A percentile compares a stretch with the other conserved stretches of the same genome.
These are phyloP conservation scores for Reutealis trisperma DNA, from an alignment of 345 rosid species.

Conservation along the genomic window DNA sequence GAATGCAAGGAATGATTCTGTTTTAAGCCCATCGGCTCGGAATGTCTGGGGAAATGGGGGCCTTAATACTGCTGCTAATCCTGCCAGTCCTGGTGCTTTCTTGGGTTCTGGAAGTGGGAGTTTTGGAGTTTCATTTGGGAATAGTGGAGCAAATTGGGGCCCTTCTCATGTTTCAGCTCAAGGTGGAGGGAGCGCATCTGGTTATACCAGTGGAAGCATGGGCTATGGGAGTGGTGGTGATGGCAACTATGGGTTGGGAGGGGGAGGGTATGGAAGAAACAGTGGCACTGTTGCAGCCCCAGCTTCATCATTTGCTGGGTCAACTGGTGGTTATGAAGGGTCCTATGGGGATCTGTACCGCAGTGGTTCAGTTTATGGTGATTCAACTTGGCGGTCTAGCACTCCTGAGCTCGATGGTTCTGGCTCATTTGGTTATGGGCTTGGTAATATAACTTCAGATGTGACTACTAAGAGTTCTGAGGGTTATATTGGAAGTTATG, in stretches of 20 bases:
- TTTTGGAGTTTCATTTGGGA: slow-evolving; percentile 65
- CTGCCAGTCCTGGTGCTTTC: slow-evolving; percentile 47
- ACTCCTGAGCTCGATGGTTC: slow-evolving; percentile 62
- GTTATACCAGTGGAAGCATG: slow-evolving; percentile 35
- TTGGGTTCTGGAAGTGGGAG: slow-evolving; percentile 55
- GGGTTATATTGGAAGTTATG: slow-evolving; percentile 75
- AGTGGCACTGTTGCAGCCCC: slow-evolving; percentile 46
- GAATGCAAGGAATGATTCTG: slow-evolving; percentile 56
- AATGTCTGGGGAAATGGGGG: slow-evolving; percentile 86
- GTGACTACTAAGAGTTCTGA: slow-evolving; percentile 59
- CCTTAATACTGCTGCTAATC: slow-evolving; percentile 39
- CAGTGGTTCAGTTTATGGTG: slow-evolving; percentile 64
- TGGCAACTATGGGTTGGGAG: slow-evolving; percentile 44
- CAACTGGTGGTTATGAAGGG: slow-evolving; percentile 57
- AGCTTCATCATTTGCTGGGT: slow-evolving; percentile 57
- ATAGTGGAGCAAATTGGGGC: slow-evolving; percentile 72
- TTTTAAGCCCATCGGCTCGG: slow-evolving; percentile 54
- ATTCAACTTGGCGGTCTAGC: slow-evolving; percentile 75
- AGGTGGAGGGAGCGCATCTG: slow-evolving; percentile 44
- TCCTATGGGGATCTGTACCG: slow-evolving; percentile 64
- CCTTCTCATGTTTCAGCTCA: slow-evolving; percentile 48
- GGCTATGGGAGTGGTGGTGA: slow-evolving; percentile 47
- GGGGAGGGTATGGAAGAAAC: slow-evolving; percentile 63
- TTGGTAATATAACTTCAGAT: slow-evolving; percentile 65
- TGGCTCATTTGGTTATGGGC: slow-evolving; percentile 65